Percentiles rank a stretch among this genome's conserved stretches.
Evolutionary conservation across 805 yeast species (phyloP).

Genomic region (Saccharomycopsis sp.): DNA sequence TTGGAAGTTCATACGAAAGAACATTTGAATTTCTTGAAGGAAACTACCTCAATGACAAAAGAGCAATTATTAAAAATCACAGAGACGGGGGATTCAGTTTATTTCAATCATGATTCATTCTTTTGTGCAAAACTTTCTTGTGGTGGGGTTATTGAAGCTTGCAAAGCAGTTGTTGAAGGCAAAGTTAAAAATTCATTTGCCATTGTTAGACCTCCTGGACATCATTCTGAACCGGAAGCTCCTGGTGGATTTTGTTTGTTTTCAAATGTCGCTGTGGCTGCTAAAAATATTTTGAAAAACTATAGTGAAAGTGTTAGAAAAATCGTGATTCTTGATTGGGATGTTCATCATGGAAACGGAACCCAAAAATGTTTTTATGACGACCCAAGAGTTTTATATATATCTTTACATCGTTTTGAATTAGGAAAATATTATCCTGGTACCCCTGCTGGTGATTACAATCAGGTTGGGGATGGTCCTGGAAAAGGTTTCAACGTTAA

Average conservation of each 20-base stretch:
- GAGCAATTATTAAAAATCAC: slow-evolving; percentile 73
- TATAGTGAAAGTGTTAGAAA: slow-evolving; percentile 84
- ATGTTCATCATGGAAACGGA: slow-evolving; percentile 98
- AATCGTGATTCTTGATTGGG: slow-evolving; percentile 91
- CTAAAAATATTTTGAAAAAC: slow-evolving; percentile 65
- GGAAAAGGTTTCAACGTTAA: slow-evolving; percentile 87
- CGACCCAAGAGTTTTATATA: slow-evolving; percentile 84
- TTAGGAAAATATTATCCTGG: slow-evolving; percentile 93
- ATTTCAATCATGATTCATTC: slow-evolving; percentile 83
- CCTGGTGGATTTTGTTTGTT: slow-evolving; percentile 97
- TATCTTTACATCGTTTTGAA: slow-evolving; percentile 88
- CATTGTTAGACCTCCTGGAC: slow-evolving; percentile 97
- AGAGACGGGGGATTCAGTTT: slow-evolving; percentile 88
- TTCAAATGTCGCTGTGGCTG: slow-evolving; percentile 95
- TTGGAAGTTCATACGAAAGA: slow-evolving; percentile 74
- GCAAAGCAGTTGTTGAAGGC: slow-evolving; percentile 91
- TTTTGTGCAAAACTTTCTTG: slow-evolving; percentile 85
- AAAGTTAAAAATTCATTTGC: slow-evolving; percentile 86
- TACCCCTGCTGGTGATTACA: slow-evolving; percentile 71
- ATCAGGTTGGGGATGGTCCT: slow-evolving; percentile 71
- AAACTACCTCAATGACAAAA: slow-evolving; percentile 68
- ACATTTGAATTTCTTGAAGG: slow-evolving; percentile 65
- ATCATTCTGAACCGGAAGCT: slow-evolving; percentile 95
- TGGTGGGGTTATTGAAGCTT: slow-evolving; percentile 96
- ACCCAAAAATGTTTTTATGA: slow-evolving; percentile 86